These are phyloP conservation scores for Aurantiochytrium sp. DNA, from an alignment of 108 stramenopile species.

Conservation along the genomic window DNA sequence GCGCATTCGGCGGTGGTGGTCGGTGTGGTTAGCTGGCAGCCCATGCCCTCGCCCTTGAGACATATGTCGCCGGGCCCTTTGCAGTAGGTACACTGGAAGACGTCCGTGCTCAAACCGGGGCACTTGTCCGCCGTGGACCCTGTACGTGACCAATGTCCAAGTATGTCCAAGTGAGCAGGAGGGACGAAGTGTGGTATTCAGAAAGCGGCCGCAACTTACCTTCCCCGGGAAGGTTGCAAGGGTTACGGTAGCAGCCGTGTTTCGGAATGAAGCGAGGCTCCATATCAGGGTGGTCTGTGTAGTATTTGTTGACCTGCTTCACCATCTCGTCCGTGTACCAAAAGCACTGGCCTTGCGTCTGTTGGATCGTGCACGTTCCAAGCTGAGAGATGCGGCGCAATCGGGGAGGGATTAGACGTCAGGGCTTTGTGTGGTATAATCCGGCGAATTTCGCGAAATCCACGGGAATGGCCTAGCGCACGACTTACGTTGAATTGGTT, in stretches of 20 bases:
- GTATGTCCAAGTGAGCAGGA: too few relatives aligned
- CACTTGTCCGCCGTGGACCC: not conserved
- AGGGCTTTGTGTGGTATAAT: not conserved
- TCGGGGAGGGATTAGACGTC: not conserved
- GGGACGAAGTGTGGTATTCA: too few relatives aligned
- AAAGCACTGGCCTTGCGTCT: not conserved
- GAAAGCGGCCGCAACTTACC: too few relatives aligned
- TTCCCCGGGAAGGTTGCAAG: slow-evolving; percentile 8
- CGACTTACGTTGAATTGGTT: not conserved
- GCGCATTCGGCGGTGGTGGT: not conserved
- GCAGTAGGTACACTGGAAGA: not conserved
- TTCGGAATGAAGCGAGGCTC: not conserved
- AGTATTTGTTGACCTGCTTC: not conserved
- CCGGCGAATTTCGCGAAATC: too few relatives aligned
- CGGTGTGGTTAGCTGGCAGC: not conserved
- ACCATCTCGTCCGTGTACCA: not conserved
- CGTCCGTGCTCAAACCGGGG: not conserved
- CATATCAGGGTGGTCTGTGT: not conserved
- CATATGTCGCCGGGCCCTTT: not conserved
- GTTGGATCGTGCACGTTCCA: not conserved
- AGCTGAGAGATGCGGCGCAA: not conserved
- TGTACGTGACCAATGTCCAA: too few relatives aligned
- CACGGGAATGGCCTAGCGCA: too few relatives aligned
- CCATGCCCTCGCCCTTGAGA: not conserved
- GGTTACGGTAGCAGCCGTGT: slow-evolving; percentile 3